These are phyloP conservation scores for Phaseolus coccineus DNA, from an alignment of 331 rosid species.

Conservation along the genomic window DNA sequence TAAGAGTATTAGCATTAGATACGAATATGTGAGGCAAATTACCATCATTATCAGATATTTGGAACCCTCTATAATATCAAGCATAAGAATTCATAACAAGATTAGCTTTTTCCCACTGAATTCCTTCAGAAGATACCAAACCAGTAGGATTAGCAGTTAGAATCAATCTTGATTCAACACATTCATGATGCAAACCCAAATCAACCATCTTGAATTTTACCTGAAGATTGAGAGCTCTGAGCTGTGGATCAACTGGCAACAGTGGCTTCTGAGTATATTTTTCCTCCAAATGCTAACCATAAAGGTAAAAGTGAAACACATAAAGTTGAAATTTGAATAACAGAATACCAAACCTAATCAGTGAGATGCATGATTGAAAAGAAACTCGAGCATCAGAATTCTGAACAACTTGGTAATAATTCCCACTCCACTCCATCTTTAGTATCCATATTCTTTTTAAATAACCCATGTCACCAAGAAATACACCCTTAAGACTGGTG, in stretches of 20 bases:
- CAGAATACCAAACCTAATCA: background rate
- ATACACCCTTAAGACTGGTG: too few species aligned
- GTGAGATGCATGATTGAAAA: background rate
- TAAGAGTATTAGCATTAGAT: background rate
- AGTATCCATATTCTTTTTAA: too few species aligned
- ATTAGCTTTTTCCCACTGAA: background rate
- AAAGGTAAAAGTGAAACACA: conserved; percentile 18
- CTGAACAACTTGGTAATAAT: too few species aligned
- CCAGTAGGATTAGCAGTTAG: background rate
- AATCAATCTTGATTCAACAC: background rate
- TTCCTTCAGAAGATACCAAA: conserved; percentile 4
- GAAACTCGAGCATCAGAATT: conserved; percentile 1
- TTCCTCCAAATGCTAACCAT: conserved; percentile 58
- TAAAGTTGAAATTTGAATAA: background rate
- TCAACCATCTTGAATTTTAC: conserved; percentile 37
- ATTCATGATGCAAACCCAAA: conserved; percentile 4
- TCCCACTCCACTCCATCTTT: too few species aligned
- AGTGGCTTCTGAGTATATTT: conserved; percentile 51
- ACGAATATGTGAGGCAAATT: background rate
- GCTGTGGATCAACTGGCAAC: conserved; percentile 54
- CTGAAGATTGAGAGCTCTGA: conserved; percentile 61
- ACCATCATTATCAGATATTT: background rate
- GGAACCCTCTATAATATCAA: background rate
- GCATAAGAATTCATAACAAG: background rate
- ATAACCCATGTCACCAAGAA: too few species aligned